These are phyloP conservation scores for Solanum raphanifolium DNA, from an alignment of 257 asterid species.

Conservation along the genomic window DNA sequence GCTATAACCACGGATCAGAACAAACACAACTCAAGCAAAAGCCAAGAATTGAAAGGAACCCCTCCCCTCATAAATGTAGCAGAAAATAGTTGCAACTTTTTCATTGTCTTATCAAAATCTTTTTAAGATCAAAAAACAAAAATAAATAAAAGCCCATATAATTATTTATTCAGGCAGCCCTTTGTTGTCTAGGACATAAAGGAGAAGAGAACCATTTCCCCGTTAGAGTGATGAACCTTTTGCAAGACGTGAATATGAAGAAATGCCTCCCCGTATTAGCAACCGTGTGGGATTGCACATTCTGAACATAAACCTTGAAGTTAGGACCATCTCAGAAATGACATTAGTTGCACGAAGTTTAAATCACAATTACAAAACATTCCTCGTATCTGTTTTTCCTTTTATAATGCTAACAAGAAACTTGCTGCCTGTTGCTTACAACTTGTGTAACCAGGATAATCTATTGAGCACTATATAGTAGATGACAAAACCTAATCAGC, in stretches of 20 bases:
- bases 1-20: not conserved
- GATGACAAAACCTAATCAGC: not conserved
- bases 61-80: not conserved
- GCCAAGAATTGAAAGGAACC: not conserved
- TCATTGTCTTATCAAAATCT: not conserved
- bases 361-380: not conserved
- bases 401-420: not conserved
- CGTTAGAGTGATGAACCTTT: not conserved
- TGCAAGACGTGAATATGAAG: not conserved
- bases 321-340: not conserved
- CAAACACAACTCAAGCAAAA: not conserved
- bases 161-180: not conserved
- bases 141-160: not conserved
- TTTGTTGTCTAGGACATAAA: not conserved
- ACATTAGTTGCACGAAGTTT: not conserved
- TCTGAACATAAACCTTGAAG: not conserved
- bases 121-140: not conserved
- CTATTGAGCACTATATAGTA: not conserved
- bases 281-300: not conserved
- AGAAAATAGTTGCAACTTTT: not conserved
- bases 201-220: not conserved
- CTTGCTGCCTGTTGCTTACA: not conserved
- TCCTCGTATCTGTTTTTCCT: not conserved
- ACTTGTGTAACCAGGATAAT: not conserved
- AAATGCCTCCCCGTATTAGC: not conserved